Base-by-base conservation (phyloP, 192 early-diverging fungal genomes). In the Phycomyces nitens region DNA sequence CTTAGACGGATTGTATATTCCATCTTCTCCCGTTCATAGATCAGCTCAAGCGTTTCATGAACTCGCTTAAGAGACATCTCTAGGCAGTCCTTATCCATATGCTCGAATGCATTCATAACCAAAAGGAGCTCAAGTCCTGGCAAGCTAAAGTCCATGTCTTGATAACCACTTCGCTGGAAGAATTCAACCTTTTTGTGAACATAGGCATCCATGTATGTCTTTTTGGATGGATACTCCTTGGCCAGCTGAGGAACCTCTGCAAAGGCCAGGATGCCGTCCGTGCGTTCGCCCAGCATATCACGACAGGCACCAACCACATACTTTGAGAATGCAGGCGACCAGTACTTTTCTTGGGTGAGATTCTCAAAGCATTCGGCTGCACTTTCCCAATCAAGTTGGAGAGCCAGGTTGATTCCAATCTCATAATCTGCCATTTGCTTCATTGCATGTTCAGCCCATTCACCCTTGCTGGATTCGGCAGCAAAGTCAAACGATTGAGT, bases 191-290 rank as follows among this genome's bases (percentile, higher is more conserved):
- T 80, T 7, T 79, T 76, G 8, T 68, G 57, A 5, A 84, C 71
- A 64, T 77, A 84, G 9, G 76, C 71, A n/a, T 84, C 82, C 50
- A 84, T 71, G 3, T 76, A 67, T 11, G 75, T 82, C 5, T 69
- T 76, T 0, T 71, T 60, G 5, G 73, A 74, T 22, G 49, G 50
- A 7, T 63, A 43, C 42, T 82, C 74, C 59, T 77, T 72, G 29
- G 76, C 72, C 34, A 84, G 39, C 22, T 72, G 69, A n/a, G 76
- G 71, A 15, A 84, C 76, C 21, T 73, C 53, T 23, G 75, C 74
- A 58, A 88, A 92, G 52, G 87, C 85, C 27, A 82, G 56, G n/a
- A 93, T 83, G 8, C 88, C 89, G 56, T 92, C 89, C 16, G 81
- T 82, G 21, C 84, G 86, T 47, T 87, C 84, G 1, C 92, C 92